Evolutionary conservation across 2,329 filamentous ascomycete genomes (phyloP), one percentile per base, ranked within the genome.

Genomic region (Talaromyces sp.): DNA sequence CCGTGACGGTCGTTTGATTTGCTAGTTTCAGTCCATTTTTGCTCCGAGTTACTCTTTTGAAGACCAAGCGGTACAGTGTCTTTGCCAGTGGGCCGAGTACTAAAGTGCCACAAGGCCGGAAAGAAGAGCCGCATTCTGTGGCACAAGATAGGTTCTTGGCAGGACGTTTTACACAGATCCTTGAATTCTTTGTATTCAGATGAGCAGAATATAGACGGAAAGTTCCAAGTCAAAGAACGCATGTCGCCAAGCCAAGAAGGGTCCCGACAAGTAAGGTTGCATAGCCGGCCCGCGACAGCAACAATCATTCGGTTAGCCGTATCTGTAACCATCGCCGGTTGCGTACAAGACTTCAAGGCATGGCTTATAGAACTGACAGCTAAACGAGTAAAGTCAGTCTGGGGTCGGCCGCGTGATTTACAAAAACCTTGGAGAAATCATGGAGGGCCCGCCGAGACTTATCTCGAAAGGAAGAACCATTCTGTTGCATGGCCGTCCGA

Each of bases 251-350:
- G 10, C 49, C 31, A 31, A 54, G 16, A n/a, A 37, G 50, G 50
- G 27, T 6, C 5, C 27, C 4, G 27, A 31, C 16, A 54, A 16
- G 49, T 54, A 14, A 54, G 49, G 27, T 33, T 54, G 49, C n/a
- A 54, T 33, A 31, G 13, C 50, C 31, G 50, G 50, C 27, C 50
- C 16, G 31, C 50, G 27, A 33, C 14, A 50, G 49, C 49, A 50
- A 33, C 49, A 19, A 16, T 33, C 31, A 33, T 35, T 54, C 50
- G 50, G 50, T 54, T 54, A 54, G 3, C 10, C 31, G 31, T 54
- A 31, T 54, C 50, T 54, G 49, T 19, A 54, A 54, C n/a, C 31
- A 35, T 54, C 50, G n/a, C 50, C 50, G 50, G 31, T 54, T 54
- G 27, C 31, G 50, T 54, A 31, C n/a, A 19, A 37, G 27, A 33